phyloP scores from a whole-genome alignment of 306 rosid genomes.

The Prunus dulcis region DNA sequence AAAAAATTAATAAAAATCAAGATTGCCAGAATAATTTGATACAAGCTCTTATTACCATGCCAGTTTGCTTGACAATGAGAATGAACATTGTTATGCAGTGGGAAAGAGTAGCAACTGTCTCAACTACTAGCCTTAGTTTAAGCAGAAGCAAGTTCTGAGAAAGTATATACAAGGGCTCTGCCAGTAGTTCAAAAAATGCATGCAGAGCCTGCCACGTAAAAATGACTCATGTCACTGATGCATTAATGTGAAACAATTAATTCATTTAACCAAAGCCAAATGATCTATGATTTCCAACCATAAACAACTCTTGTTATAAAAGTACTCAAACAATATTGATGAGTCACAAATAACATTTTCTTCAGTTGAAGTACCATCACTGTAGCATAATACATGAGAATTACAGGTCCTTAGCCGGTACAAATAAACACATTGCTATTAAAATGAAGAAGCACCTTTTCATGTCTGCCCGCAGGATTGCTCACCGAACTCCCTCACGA shows the following conservation, averaged over 20 bases:
- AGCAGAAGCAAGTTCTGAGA: constrained; percentile 24
- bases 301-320: too few relatives aligned
- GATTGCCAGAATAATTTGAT: constrained; percentile 8
- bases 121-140: constrained; percentile 67
- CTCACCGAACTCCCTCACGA: constrained; percentile 95
- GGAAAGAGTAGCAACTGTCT: constrained; percentile 72
- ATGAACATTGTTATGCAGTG: constrained; percentile 77
- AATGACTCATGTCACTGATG: constrained; percentile 16
- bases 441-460: constrained; percentile 40
- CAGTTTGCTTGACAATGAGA: constrained; percentile 58
- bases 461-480: constrained; percentile 79
- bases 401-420: not conserved
- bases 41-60: constrained; percentile 48
- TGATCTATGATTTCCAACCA: too few relatives aligned
- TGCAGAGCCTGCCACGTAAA: constrained; percentile 64
- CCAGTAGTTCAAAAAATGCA: constrained; percentile 90
- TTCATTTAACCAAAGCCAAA: too few relatives aligned
- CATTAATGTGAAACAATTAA: not conserved
- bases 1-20: constrained; percentile 18
- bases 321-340: not conserved
- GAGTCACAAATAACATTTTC: too few relatives aligned
- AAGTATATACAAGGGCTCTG: constrained; percentile 75
- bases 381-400: constrained; percentile 27
- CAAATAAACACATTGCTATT: not conserved
- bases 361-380: too few relatives aligned